phyloP scores from a whole-genome alignment of 495 filamentous ascomycete genomes.

The Ramalina peruviana region DNA sequence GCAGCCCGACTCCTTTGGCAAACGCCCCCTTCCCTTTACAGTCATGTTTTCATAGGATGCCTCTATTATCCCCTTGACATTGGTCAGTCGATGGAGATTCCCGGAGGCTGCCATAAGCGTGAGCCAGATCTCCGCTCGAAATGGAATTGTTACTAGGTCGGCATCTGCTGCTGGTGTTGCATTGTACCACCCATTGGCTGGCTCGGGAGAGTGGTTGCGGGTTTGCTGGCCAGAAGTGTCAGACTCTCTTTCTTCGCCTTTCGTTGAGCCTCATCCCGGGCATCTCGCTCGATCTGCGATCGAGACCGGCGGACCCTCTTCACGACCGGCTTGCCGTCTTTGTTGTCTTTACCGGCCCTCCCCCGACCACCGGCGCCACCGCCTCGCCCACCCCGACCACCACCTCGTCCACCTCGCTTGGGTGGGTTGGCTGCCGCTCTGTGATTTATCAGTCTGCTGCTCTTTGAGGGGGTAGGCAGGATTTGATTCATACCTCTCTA shows the following conservation, averaged over 20 bases:
- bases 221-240: constrained; percentile 17
- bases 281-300: constrained; percentile 34
- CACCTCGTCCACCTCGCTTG: constrained; percentile 29
- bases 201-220: neutral
- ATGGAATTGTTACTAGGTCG: too few relatives aligned
- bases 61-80: too few relatives aligned
- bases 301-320: constrained; percentile 3
- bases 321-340: neutral
- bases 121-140: too few relatives aligned
- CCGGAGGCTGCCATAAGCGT: too few relatives aligned
- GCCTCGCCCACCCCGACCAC: constrained; percentile 64
- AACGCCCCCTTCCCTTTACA: too few relatives aligned
- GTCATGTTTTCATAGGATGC: too few relatives aligned
- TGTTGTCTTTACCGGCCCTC: constrained; percentile 20
- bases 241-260: constrained; percentile 53
- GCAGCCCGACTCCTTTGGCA: too few relatives aligned
- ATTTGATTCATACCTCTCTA: constrained; percentile 45
- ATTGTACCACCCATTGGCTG: too few relatives aligned
- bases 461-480: neutral
- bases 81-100: too few relatives aligned
- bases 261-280: constrained; percentile 23
- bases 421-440: constrained; percentile 1
- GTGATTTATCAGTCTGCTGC: neutral
- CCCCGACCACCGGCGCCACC: constrained; percentile 49
- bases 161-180: too few relatives aligned